Base-by-base conservation (phyloP, 2,329 filamentous ascomycete genomes). In the Ophiosphaerella korrae region DNA sequence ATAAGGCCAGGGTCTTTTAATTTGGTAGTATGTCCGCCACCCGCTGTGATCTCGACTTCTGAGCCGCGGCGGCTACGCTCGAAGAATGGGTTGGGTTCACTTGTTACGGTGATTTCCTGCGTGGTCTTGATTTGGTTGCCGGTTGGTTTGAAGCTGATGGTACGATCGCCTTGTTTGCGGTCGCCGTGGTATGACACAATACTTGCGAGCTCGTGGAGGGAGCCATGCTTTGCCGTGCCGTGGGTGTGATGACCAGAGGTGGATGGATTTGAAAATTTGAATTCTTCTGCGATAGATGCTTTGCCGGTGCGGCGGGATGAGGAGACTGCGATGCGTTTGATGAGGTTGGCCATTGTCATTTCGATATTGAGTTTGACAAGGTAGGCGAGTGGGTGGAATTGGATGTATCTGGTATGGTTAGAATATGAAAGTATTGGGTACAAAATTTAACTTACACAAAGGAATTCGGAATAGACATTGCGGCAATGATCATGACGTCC, bases 281-380 rank as follows among this genome's bases (percentile, higher is more conserved):
- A 71, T 54, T 71, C 67, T 13, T 66, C 45, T 14, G 60, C 63
- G 9, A 70, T 51, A 5, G 63, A 62, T 21, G 52, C 57, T 41
- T 67, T 63, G 43, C 67, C 68, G 1, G 56, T 62, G 43, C 61
- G 63, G 37, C 66, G 61, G 3, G 66, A 67, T 1, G 64, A 58
- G 36, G 67, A 70, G 38, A 72, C 52, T 18, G 70, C 70, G 50
- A 72, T 72, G 45, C 67, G 67, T 45, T 71, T 75, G 52, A 81
- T 78, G 16, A 82, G 73, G 46, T 79, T 76, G 52, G 80, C 78
- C 75, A 82, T 78, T 45, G 75, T 77, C 74, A 82, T 78, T 58
- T 81, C 79, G 61, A 82, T 80, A 57, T 80, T 74, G 21, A 82
- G 70, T 55, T 82, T 82, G 52, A 78, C 67, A 18, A 79, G 66